These are phyloP conservation scores for Nemania diffusa DNA, from an alignment of 2,329 filamentous ascomycete species.

Conservation along the genomic window DNA sequence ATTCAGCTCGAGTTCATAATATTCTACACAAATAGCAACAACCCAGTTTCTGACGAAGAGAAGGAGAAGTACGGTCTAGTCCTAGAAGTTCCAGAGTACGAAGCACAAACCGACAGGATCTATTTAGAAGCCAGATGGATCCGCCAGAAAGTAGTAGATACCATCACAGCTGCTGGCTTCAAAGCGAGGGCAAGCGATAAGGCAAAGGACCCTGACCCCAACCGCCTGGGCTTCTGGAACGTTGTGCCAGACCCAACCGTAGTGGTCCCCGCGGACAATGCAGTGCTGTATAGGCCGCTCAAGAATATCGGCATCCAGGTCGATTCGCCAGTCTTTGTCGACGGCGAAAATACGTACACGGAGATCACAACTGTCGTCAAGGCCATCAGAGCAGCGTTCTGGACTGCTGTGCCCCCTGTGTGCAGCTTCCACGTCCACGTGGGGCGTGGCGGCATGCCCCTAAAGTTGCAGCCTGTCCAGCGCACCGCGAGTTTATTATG, in stretches of 20 bases:
- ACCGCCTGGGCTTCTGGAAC: conserved; percentile 5
- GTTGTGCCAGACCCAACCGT: conserved; percentile 24
- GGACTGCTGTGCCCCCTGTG: conserved; percentile 11
- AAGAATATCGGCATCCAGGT: conserved; percentile 24
- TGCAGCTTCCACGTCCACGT: conserved; percentile 26
- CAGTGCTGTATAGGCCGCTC: no score
- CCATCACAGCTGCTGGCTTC: conserved; percentile 4
- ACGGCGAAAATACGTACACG: neutral
- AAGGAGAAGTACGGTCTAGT: conserved; percentile 6
- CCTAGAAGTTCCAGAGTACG: no score
- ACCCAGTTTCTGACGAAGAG: neutral
- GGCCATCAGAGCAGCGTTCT: conserved; percentile 21
- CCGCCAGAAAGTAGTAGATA: conserved; percentile 23
- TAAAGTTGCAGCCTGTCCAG: conserved; percentile 7
- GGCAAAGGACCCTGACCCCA: neutral
- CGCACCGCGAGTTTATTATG: conserved; percentile 16
- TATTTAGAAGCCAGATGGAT: no score
- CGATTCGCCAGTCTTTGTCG: conserved; percentile 11
- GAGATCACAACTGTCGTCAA: conserved; percentile 15
- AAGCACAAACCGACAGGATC: no score
- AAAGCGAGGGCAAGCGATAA: neutral
- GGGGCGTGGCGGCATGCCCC: neutral
- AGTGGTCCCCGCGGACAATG: no score
- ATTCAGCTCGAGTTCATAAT: conserved; percentile 28
- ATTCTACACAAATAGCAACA: conserved; percentile 5